Base-by-base conservation (phyloP, 2,329 filamentous ascomycete species). In the Botrytis paeoniae region DNA sequence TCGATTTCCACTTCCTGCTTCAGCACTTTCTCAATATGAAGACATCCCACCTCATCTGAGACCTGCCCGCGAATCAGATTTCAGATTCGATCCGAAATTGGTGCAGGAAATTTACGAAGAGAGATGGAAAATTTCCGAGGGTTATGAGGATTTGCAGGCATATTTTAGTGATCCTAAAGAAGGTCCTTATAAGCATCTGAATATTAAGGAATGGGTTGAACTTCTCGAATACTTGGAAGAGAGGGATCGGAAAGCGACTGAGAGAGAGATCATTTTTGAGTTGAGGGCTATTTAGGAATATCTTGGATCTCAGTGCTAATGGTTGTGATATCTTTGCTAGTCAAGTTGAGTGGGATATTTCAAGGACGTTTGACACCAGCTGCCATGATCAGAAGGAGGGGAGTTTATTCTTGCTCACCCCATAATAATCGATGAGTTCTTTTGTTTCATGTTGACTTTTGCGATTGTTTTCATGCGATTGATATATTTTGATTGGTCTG, bases 131-230 rank as follows among this genome's bases (percentile, higher is more conserved):
- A 45, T 70, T 8, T 25, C 39, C 0, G 25, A n/a, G 29, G 57
- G 48, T 6, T 68, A 68, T 32, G 48, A 57, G 22, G 18, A 57
- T 41, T 32, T 68, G 16, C 35, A 41, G 48, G 35, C 20, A 12
- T 68, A 68, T 57, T 57, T 41, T 57, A 29, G n/a, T 41, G 48
- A 57, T 22, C 65, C 65, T 5, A 68, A 68, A 68, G 25, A 57
- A 12, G 65, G 48, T 41, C 32, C 37, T 9, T 68, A 68, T 41
- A 68, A 68, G 10, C 20, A 68, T 16, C n/a, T 68, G 4, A 6
- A 9, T 5, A 20, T 39, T 8, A 25, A 57, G 12, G 35, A 68
- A 68, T 68, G 48, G 45, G 10, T 29, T 29, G 37, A 57, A 9
- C 16, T 57, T 14, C 41, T 22, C 5, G 9, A 57, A 41, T 68